Percentiles rank a stretch among this genome's conserved stretches.
phyloP scores from a whole-genome alignment of 2,329 filamentous ascomycete genomes.

The Alternaria ventricosa region DNA sequence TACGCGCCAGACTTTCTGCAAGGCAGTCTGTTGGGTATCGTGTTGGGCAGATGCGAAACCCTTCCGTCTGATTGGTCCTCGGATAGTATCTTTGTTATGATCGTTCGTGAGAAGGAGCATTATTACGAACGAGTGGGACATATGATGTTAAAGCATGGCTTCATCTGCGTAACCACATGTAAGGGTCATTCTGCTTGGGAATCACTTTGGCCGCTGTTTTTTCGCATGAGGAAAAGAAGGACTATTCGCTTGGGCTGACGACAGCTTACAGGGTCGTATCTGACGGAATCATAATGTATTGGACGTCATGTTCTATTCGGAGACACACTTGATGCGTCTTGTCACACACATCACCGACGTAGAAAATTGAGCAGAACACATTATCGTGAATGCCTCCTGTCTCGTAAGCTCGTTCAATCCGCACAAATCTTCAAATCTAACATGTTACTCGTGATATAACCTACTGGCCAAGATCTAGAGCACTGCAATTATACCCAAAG shows the following conservation, averaged over 20 bases:
- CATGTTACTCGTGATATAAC: background rate
- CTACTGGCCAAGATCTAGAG: rapidly evolving
- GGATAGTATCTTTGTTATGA: background rate
- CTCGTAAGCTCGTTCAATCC: rapidly evolving
- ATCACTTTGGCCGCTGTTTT: background rate
- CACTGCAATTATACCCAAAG: rapidly evolving
- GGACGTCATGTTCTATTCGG: rapidly evolving
- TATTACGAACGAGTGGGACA: background rate
- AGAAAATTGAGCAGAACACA: background rate
- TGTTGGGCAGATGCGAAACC: background rate
- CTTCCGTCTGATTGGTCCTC: rapidly evolving
- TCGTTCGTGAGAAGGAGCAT: background rate
- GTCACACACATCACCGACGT: background rate
- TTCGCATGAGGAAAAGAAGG: background rate
- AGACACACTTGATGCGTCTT: background rate
- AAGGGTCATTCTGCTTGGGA: rapidly evolving
- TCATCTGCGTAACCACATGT: rapidly evolving
- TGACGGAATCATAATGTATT: rapidly evolving
- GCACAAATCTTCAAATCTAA: background rate
- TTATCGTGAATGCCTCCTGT: background rate
- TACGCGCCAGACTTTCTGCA: background rate
- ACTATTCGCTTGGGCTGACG: background rate
- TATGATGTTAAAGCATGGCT: background rate
- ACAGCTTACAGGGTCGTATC: background rate
- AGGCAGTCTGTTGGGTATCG: background rate